These are phyloP conservation scores for Phytophthora cactorum DNA, from an alignment of 352 stramenopile species.

Conservation along the genomic window DNA sequence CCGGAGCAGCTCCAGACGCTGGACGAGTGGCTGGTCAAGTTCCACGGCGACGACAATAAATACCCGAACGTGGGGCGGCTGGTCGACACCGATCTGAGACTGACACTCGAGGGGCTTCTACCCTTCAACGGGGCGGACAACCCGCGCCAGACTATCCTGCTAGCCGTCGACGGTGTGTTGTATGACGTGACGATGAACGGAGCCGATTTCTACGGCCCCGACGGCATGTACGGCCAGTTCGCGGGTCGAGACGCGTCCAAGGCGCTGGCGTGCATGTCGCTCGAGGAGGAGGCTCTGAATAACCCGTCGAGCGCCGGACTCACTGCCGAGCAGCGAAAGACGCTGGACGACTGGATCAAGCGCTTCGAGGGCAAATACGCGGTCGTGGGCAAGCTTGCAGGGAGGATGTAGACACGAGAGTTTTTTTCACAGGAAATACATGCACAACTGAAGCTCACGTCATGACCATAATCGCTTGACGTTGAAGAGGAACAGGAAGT, in stretches of 20 bases:
- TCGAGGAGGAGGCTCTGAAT: slow-evolving; percentile 90
- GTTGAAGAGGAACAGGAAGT: slow-evolving; percentile 20
- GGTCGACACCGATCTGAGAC: slow-evolving; percentile 47
- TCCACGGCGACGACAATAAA: slow-evolving; percentile 77
- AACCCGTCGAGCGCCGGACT: slow-evolving; percentile 85
- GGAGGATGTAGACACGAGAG: slow-evolving; percentile 12
- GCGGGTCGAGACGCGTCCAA: slow-evolving; percentile 93
- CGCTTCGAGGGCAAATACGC: slow-evolving; percentile 95
- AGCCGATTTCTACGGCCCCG: slow-evolving; percentile 91
- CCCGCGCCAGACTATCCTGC: slow-evolving; percentile 80
- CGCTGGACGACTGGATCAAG: slow-evolving; percentile 94
- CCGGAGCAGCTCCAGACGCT: slow-evolving; percentile 33
- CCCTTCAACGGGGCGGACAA: slow-evolving; percentile 74
- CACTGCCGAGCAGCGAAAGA: slow-evolving; percentile 82
- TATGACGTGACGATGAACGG: slow-evolving; percentile 95
- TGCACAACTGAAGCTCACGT: no score
- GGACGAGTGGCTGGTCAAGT: slow-evolving; percentile 88
- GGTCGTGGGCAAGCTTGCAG: slow-evolving; percentile 72
- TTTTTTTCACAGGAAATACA: background rate
- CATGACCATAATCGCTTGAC: slow-evolving; percentile 8
- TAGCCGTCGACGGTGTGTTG: slow-evolving; percentile 89
- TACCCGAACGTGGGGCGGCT: slow-evolving; percentile 92
- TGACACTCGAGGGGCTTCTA: slow-evolving; percentile 73
- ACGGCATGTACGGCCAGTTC: slow-evolving; percentile 93
- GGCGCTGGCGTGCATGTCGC: slow-evolving; percentile 95